phyloP scores from a whole-genome alignment of 371 early-diverging fungal genomes.

The Syncephalis plumigaleata region DNA sequence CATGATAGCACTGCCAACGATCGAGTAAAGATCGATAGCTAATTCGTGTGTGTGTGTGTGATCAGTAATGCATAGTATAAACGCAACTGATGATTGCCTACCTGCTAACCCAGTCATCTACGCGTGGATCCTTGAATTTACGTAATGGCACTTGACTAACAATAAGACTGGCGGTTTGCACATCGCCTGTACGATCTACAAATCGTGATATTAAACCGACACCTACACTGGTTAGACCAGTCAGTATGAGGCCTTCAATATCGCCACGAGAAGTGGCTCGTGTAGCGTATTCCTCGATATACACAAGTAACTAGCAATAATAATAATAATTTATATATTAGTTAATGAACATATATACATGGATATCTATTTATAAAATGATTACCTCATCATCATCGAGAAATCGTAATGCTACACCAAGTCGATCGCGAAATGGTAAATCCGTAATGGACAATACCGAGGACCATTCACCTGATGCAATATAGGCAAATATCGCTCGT shows the following conservation, averaged over 20 bases:
- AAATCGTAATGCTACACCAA: slow-evolving; percentile 59
- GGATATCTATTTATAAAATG: too few relatives aligned
- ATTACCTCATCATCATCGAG: slow-evolving; percentile 50
- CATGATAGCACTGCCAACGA: slow-evolving; percentile 71
- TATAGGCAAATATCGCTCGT: slow-evolving; percentile 57
- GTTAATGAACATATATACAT: background rate
- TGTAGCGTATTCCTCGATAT: background rate
- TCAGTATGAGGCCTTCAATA: slow-evolving; percentile 55
- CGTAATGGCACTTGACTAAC: slow-evolving; percentile 38
- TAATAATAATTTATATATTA: background rate
- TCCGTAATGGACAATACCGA: slow-evolving; percentile 36
- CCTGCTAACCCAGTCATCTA: slow-evolving; percentile 66
- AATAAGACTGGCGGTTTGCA: slow-evolving; percentile 71
- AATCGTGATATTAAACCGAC: slow-evolving; percentile 53
- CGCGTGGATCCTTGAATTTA: slow-evolving; percentile 36
- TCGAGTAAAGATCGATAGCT: slow-evolving; percentile 78
- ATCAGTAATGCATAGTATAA: background rate
- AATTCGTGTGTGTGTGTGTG: background rate
- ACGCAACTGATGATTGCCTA: slow-evolving; percentile 13
- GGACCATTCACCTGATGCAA: slow-evolving; percentile 57
- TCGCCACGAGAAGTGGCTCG: slow-evolving; percentile 20
- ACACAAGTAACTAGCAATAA: background rate
- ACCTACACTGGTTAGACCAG: slow-evolving; percentile 44
- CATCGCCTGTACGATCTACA: slow-evolving; percentile 73
- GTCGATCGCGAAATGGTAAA: slow-evolving; percentile 47